phyloP scores from a whole-genome alignment of 106 monocot species.

The Amphibolis antarctica region DNA sequence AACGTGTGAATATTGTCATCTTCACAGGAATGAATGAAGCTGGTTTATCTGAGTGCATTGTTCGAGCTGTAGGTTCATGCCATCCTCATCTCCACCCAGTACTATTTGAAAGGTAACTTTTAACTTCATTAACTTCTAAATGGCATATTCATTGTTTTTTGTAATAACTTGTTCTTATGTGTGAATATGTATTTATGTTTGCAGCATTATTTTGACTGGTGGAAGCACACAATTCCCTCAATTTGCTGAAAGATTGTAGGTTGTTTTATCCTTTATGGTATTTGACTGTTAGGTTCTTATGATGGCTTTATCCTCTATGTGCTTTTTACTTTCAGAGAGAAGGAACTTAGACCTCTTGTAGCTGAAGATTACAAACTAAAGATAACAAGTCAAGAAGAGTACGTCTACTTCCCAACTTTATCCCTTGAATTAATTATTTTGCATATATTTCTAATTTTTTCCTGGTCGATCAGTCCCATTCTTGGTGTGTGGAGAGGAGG shows the following conservation, averaged over 20 bases:
- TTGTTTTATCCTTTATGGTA: background rate
- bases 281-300: background rate
- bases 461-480: conserved; percentile 42
- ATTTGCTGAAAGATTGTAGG: conserved; percentile 83
- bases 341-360: conserved; percentile 77
- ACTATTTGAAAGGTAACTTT: conserved; percentile 64
- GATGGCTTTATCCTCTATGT: background rate
- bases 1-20: background rate
- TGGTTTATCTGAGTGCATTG: conserved; percentile 84
- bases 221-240: conserved; percentile 85
- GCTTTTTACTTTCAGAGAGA: conserved; percentile 37
- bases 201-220: conserved; percentile 93
- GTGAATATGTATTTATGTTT: conserved; percentile 3
- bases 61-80: conserved; percentile 68
- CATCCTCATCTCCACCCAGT: conserved; percentile 88
- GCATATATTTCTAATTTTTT: background rate
- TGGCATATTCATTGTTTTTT: background rate
- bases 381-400: conserved; percentile 76
- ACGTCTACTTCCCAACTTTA: background rate
- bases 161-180: background rate
- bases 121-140: background rate
- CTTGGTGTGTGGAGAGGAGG: conserved; percentile 93
- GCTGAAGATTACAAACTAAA: conserved; percentile 60
- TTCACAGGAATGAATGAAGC: conserved; percentile 93
- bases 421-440: background rate